A percentile compares a stretch with the other conserved stretches of the same genome.
Conservation (phyloP, 225 moss, liverwort and hornwort species). For the Pleurozium schreberi region DNA sequence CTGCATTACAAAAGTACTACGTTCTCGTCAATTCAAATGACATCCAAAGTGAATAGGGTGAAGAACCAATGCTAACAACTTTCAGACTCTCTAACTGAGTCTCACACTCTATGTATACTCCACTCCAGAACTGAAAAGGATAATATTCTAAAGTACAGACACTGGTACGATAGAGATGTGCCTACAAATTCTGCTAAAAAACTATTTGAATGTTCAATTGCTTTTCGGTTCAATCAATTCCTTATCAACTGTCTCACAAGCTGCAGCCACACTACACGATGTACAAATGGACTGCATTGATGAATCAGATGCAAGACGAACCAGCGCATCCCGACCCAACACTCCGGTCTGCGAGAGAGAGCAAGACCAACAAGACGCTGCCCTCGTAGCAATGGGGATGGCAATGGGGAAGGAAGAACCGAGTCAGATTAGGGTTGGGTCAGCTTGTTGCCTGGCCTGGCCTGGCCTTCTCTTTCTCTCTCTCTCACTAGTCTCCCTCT, state of each 20-base stretch:
- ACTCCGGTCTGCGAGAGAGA: not conserved
- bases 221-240: not conserved
- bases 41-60: not conserved
- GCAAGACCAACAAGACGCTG: not conserved
- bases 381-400: not conserved
- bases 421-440: slow-evolving; percentile 17
- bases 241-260: not conserved
- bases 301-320: not conserved
- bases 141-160: not conserved
- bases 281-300: not conserved
- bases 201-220: not conserved
- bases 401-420: not conserved
- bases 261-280: not conserved
- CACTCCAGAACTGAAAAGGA: slow-evolving; percentile 76
- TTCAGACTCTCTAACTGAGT: not conserved
- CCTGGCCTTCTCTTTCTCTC: not conserved
- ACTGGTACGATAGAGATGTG: not conserved
- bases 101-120: slow-evolving; percentile 6
- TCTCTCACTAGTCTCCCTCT: not conserved
- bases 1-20: not conserved
- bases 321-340: not conserved
- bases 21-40: not conserved
- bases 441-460: not conserved
- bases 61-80: not conserved
- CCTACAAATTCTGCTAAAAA: not conserved